These are phyloP conservation scores for Margaritispora aquatica DNA, from an alignment of 495 filamentous ascomycete genomes.

Conservation along the genomic window DNA sequence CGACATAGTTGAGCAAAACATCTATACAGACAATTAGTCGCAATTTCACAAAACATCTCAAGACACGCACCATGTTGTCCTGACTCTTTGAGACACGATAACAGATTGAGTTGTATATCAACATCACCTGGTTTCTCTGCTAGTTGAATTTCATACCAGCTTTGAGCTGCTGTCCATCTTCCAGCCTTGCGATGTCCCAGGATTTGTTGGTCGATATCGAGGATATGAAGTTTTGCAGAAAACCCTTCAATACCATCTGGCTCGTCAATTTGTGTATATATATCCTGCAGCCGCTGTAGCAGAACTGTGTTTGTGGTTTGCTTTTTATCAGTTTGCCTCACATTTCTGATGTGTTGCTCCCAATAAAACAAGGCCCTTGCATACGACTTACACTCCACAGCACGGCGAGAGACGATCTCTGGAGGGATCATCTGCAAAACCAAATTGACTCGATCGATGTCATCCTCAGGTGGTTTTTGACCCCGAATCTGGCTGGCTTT, in stretches of 20 bases:
- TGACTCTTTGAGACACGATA: conserved; percentile 87
- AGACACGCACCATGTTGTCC: conserved; percentile 62
- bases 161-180: conserved; percentile 96
- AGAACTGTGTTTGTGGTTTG: conserved; percentile 47
- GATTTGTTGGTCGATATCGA: conserved; percentile 87
- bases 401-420: conserved; percentile 75
- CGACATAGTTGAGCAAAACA: conserved; percentile 76
- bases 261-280: conserved; percentile 95
- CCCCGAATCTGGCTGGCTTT: conserved; percentile 21
- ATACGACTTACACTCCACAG: conserved; percentile 87
- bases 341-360: conserved; percentile 79
- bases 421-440: conserved; percentile 70
- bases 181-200: conserved; percentile 87
- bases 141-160: conserved; percentile 90
- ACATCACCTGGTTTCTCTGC: conserved; percentile 69
- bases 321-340: conserved; percentile 30
- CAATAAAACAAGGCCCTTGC: conserved; percentile 88
- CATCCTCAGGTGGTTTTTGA: not conserved
- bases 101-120: conserved; percentile 73
- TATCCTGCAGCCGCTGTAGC: conserved; percentile 75
- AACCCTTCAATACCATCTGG: conserved; percentile 95
- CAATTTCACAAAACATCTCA: not conserved
- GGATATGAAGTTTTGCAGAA: conserved; percentile 70
- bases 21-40: conserved; percentile 34
- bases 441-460: conserved; percentile 47